Base-by-base conservation (phyloP, 306 rosid genomes). In the Vicia faba region DNA sequence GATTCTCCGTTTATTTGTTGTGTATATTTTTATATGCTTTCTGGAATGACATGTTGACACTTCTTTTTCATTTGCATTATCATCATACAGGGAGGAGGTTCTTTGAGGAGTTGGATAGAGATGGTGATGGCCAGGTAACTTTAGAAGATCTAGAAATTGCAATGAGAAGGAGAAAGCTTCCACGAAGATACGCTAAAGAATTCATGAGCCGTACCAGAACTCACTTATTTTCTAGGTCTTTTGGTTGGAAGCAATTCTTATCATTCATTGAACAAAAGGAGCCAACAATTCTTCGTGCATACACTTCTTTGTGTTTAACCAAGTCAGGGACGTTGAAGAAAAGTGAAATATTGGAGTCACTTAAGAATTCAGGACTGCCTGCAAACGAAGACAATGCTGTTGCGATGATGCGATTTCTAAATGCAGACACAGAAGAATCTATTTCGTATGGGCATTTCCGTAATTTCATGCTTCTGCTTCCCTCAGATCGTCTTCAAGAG, bases 221-320 rank as follows among this genome's bases (percentile, higher is more conserved):
- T 75, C 97, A 95, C 84, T 84, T 95, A 64, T 95, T 95, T 71
- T 88, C 97, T 3, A 86, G 88, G 78, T 95, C 97, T 9, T 84
- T 95, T 85, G 97, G 99, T 68, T 91, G 90, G 99, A 95, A 86
- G 66, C 99, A 95, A 66, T 95, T 95, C 81, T 81, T 91, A 49
- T 88, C 99, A 65, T 75, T 95, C 68, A 84, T 95, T 92, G 97
- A 95, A 83, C 99, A 95, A 70, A 95, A 91, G 87, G 99, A 95
- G 80, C 87, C 99, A 68, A 95, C 99, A 59, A 95, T 95, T 88
- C 91, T 95, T 68, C 99, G 97, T 35, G 99, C 99, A 62, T 95
- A 95, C 68, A 95, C 99, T 78, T 86, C 99, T 65, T 81, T 95
- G 71, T 95, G 99, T 77, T 81, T 95, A 66, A 88, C 89, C 88